Evolutionary conservation across 371 early-diverging fungal species (phyloP), one percentile per base, ranked within the genome.

Genomic region (Lichtheimia ramosa): DNA sequence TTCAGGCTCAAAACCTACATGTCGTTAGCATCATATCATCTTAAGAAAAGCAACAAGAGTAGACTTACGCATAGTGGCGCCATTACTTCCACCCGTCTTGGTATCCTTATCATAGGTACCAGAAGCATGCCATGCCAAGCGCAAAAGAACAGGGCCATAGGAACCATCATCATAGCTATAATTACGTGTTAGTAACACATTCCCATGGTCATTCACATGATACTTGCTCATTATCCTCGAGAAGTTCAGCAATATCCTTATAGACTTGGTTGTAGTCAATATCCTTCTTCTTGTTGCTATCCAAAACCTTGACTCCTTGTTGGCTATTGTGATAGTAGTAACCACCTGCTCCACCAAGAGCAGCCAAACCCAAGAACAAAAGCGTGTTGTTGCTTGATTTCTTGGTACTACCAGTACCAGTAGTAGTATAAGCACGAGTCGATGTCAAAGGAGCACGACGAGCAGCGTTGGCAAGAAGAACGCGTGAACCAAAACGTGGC

Each of bases 121-220:
- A 48, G 95, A 84, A 7, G 94, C 86, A 78, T 97, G 97, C 96
- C 96, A 95, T 8, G 96, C 95, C 21, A 93, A 84, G 48, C 93
- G 92, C 46, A 96, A 75, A 58, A 97, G 82, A 18, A 97, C 86
- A 14, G 96, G 96, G 4, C 93, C 96, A 68, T 87, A 84, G 23
- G 89, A 89, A 55, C 96, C 96, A 67, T 97, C 96, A 72, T 97
- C 98, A 62, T 92, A 94, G 74, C 75, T 75, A 18, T 34, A 18
- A 46, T 46, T 46, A 46, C 16, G 46, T 21, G 46, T 21, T n/a
- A 48, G 13, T 39, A 24, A 23, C 12, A 52, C 23, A 42, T 56
- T 54, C 51, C 51, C 62, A 62, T 54, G 56, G 54, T 20, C 2
- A 18, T 23, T 60, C 60, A 51, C 54, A 60, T 60, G 60, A 58